Evolutionary conservation across 352 stramenopile genomes (phyloP), one percentile per base, ranked within the genome.

Genomic region (Thraustochytrium striatum): DNA sequence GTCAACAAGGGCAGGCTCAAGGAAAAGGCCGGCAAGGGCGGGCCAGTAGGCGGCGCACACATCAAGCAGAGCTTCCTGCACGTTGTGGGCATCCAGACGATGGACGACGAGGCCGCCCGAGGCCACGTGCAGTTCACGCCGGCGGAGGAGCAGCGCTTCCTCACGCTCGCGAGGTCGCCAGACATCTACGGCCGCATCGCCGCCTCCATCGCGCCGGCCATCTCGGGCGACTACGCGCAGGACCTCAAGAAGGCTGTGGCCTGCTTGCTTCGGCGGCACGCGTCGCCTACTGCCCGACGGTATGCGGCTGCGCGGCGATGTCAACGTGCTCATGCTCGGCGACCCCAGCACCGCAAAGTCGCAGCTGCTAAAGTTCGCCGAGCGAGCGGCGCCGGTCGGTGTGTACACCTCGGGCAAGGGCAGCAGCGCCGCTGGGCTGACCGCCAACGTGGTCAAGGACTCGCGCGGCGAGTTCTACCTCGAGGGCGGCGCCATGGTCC

Each of bases 321-420:
- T 99, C 72, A 99, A 99, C 81, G 91, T 99, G 19, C 86, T 99
- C 32, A 81, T 99, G 28, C 86, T 99, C 19, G 96, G 96, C 50
- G 96, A 99, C 87, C 96, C 96, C 1, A 97, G 90, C 61, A 99
- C 94, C 0, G 95, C 94, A 57, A 99, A 99, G 85, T 96, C 87
- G 41, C 95, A 99, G 83, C 98, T 99, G 83, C 84, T 99, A 8
- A 99, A 99, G 81, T 99, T 98, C 86, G 89, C 91, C 0, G 91
- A 97, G 82, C 96, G 89, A 53, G 92, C 98, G 13, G 94, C 96
- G 1, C 96, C 96, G 0, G 91, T 99, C 0, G 95, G 95, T 1
- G 96, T 99, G 53, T 99, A 99, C 86, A 99, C 96, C 0, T 97
- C 91, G 1, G 96, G 96, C 21, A 99, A 99, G 88, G 96, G 96